Base-by-base conservation (phyloP, 306 rosid species). In the Cucurbita maxima region DNA sequence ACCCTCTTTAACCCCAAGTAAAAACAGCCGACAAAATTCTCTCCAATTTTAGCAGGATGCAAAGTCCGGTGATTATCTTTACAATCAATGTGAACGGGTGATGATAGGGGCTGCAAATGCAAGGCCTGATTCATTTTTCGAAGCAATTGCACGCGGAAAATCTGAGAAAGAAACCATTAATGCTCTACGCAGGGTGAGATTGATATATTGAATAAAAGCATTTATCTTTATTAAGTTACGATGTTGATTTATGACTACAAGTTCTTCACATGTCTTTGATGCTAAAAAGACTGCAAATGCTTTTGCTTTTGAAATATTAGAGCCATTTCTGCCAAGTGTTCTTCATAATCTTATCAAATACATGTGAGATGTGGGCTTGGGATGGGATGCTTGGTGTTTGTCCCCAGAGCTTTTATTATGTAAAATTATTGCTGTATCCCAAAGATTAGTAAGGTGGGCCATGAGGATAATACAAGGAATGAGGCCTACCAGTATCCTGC, bases 161-260 rank as follows among this genome's bases (percentile, higher is more conserved):
- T 90, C 91, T 56, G 92, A 94, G 86, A 91, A 83, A 71, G 87
- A 87, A 57, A 86, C 88, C 73, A 58, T 89, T 72, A 83, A 85
- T 44, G 84, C 89, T 67, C 81, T 86, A 52, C 79, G 83, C 69
- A 85, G 75, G 92, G 99, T 94, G 88, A 76, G 10, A 40, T 18
- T 63, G 0, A 72, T 45, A 38, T 75, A 58, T 56, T 58, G 52
- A 56, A 8, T 75, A 22, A 71, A 52, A 37, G 20, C 63, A 74
- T 60, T 55, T 76, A 60, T 51, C 61, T 30, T 71, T 70, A 1
- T 71, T 71, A 43, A 69, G 25, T 19, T 77, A 38, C 50, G 56
- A 63, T 60, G 64, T 75, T 25, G 50, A 50, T 59, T 70, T 25
- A 77, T 22, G 43, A 50, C 50, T 68, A 47, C 57, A 13, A 1